A percentile compares a stretch with the other conserved stretches of the same genome.
Conservation (phyloP, 2,329 filamentous ascomycete species). For the Talaromyces sp. region DNA sequence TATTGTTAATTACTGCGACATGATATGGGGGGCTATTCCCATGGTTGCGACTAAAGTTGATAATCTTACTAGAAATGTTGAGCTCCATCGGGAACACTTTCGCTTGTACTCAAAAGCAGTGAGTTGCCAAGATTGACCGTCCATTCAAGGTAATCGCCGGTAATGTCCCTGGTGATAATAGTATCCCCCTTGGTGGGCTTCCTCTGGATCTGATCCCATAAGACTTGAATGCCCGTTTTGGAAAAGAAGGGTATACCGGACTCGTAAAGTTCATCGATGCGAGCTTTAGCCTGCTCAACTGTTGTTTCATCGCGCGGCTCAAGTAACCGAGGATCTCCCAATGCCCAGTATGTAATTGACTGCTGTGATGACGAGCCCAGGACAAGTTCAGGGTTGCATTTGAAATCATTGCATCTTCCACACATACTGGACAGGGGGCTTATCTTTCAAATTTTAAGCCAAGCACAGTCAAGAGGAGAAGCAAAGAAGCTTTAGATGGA, state of each 20-base stretch:
- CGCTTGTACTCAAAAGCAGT: too few species aligned
- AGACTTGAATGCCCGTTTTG: not conserved
- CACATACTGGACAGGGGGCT: too few species aligned
- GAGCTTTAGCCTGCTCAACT: not conserved
- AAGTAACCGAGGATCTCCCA: not conserved
- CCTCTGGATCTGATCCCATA: not conserved
- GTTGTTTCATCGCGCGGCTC: not conserved
- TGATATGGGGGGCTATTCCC: too few species aligned
- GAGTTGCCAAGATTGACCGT: not conserved
- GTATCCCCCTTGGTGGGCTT: not conserved
- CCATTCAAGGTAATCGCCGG: not conserved
- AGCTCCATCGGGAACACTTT: too few species aligned
- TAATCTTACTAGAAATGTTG: too few species aligned
- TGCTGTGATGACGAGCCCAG: not conserved
- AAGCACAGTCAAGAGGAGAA: too few species aligned
- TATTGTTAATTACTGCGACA: too few species aligned
- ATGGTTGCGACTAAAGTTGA: too few species aligned
- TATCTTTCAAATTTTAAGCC: too few species aligned
- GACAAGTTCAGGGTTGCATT: not conserved
- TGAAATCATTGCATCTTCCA: too few species aligned
- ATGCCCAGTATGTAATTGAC: not conserved
- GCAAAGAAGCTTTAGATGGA: too few species aligned
- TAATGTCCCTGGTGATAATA: not conserved
- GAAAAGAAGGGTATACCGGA: not conserved
- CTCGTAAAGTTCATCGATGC: not conserved